These are phyloP conservation scores for Ambrosia hybrid DNA, from an alignment of 140 eudicot species.

Conservation along the genomic window DNA sequence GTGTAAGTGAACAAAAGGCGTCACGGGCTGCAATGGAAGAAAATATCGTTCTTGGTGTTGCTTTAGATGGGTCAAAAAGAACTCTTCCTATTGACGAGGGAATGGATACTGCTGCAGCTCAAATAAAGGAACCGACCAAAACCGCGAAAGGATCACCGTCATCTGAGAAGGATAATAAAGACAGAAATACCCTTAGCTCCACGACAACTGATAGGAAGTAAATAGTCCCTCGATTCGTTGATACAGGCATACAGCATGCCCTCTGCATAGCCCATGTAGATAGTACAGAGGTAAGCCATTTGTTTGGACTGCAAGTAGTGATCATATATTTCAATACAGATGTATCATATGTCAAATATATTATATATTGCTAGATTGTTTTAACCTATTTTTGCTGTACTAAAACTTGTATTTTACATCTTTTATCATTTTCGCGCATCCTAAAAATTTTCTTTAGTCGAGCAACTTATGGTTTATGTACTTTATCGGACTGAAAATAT, in stretches of 20 bases:
- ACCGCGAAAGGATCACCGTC: slow-evolving; percentile 31
- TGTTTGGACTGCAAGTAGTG: not conserved
- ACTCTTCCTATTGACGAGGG: slow-evolving; percentile 85
- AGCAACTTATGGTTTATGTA: too few species aligned
- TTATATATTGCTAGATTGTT: too few species aligned
- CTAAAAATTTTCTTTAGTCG: too few species aligned
- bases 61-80: slow-evolving; percentile 89
- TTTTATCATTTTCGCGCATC: too few species aligned
- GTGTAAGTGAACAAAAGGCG: slow-evolving; percentile 28
- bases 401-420: too few species aligned
- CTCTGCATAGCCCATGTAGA: not conserved
- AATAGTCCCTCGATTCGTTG: slow-evolving; percentile 15
- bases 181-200: slow-evolving; percentile 25
- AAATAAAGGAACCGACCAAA: slow-evolving; percentile 52
- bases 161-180: slow-evolving; percentile 61
- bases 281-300: not conserved
- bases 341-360: too few species aligned
- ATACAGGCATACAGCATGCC: not conserved
- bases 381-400: too few species aligned
- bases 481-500: too few species aligned
- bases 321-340: too few species aligned
- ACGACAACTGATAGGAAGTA: slow-evolving; percentile 44
- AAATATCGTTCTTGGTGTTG: slow-evolving; percentile 86
- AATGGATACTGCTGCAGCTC: slow-evolving; percentile 32
- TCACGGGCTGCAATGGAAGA: slow-evolving; percentile 65